A percentile compares a stretch with the other conserved stretches of the same genome.
Conservation (phyloP, 345 rosid species). For the Syzygium grande region DNA sequence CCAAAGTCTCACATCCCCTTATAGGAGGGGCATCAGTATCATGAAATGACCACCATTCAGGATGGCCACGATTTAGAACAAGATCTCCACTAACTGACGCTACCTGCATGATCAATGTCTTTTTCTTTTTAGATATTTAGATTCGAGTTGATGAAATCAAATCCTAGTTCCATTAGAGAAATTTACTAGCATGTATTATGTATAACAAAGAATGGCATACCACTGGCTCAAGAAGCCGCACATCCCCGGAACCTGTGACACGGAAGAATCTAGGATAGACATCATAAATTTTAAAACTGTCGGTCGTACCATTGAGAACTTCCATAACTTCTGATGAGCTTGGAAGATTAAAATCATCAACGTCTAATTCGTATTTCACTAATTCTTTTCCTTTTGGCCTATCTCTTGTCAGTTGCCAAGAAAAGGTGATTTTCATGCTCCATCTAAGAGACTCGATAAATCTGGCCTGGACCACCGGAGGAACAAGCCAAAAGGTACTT, state of each 20-base stretch:
- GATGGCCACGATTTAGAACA: slow-evolving; percentile 27
- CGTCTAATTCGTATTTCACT: slow-evolving; percentile 26
- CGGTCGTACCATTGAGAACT: slow-evolving; percentile 28
- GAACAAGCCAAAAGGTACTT: slow-evolving; percentile 32
- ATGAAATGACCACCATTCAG: slow-evolving; percentile 45
- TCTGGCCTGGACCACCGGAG: slow-evolving; percentile 29
- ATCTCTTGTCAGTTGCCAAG: slow-evolving; percentile 31
- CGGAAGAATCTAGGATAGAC: slow-evolving; percentile 40
- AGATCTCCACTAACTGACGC: slow-evolving; percentile 31
- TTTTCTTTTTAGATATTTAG: background rate
- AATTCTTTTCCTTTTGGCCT: slow-evolving; percentile 39
- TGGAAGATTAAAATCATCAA: slow-evolving; percentile 29
- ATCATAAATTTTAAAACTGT: slow-evolving; percentile 22
- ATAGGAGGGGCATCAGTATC: slow-evolving; percentile 11
- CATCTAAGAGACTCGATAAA: slow-evolving; percentile 20
- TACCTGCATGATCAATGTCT: slow-evolving; percentile 14
- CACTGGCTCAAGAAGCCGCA: slow-evolving; percentile 22
- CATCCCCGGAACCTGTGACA: slow-evolving; percentile 45
- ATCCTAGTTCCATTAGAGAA: background rate
- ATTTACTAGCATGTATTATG: background rate
- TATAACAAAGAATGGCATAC: slow-evolving; percentile 9
- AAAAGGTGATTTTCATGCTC: slow-evolving; percentile 27
- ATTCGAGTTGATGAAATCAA: background rate
- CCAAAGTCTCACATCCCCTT: slow-evolving; percentile 18
- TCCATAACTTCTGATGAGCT: slow-evolving; percentile 18